Conservation (phyloP, 257 asterid species). For the Solanum medicagineum region DNA sequence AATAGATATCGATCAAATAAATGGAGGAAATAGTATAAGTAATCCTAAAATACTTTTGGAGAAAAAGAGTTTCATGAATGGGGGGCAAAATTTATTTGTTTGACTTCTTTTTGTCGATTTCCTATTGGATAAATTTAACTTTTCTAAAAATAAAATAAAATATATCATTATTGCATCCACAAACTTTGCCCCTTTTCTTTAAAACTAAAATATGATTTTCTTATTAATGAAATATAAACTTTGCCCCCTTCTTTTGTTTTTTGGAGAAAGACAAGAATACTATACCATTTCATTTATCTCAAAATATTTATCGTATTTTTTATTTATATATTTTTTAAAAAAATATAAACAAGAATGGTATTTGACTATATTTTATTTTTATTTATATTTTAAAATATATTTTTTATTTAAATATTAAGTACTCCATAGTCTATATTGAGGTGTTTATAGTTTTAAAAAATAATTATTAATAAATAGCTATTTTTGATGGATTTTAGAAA, state of each 20-base stretch:
- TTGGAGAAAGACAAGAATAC: not conserved
- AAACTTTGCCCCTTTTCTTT: not conserved
- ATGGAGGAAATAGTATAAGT: not conserved
- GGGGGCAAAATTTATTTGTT: not conserved
- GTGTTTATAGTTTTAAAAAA: not conserved
- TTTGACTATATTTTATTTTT: too few species aligned
- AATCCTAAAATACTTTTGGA: not conserved
- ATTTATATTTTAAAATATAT: too few species aligned
- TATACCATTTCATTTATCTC: not conserved
- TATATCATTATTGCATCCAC: not conserved
- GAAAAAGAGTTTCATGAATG: not conserved
- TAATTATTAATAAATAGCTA: too few species aligned
- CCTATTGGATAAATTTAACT: not conserved
- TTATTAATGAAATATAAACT: too few species aligned
- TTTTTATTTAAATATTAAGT: too few species aligned
- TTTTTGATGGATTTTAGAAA: not conserved
- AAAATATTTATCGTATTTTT: not conserved
- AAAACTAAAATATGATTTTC: too few species aligned
- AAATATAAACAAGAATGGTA: not conserved
- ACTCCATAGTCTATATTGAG: not conserved
- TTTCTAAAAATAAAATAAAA: not conserved
- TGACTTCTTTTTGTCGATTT: not conserved
- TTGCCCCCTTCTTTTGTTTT: not conserved
- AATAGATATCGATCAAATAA: not conserved
- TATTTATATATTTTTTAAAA: too few species aligned